A percentile compares a stretch with the other conserved stretches of the same genome.
phyloP scores from a whole-genome alignment of 2,329 filamentous ascomycete species.

The Claviceps capensis region DNA sequence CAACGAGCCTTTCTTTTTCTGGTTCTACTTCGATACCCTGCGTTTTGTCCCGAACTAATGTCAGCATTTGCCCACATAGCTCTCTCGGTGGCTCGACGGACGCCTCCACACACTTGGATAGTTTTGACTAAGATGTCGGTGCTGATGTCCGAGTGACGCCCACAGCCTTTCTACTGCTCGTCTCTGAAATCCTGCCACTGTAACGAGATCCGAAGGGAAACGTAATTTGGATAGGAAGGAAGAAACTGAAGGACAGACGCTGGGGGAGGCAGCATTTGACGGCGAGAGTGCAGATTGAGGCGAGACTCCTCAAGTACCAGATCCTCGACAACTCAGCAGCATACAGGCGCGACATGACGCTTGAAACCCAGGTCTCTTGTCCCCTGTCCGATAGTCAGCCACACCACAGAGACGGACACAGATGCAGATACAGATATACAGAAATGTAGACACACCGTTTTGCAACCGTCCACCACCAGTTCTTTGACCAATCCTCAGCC shows the following conservation, averaged over 20 bases:
- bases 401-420: background rate
- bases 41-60: conserved; percentile 5
- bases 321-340: too few species aligned
- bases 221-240: background rate
- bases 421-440: conserved; percentile 13
- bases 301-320: too few species aligned
- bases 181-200: background rate
- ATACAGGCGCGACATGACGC: too few species aligned
- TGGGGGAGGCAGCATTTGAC: too few species aligned
- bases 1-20: background rate
- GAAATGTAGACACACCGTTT: too few species aligned
- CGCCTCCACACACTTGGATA: background rate
- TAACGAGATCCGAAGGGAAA: too few species aligned
- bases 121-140: background rate
- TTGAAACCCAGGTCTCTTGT: too few species aligned
- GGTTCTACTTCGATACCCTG: conserved; percentile 12
- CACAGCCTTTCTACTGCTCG: background rate
- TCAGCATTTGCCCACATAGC: background rate
- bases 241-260: background rate
- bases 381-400: background rate
- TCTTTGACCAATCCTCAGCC: too few species aligned
- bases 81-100: background rate
- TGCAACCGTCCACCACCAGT: too few species aligned
- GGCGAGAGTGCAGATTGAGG: too few species aligned
- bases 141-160: background rate